Percentiles rank a stretch among this genome's conserved stretches.
phyloP scores from a whole-genome alignment of 805 yeast genomes.

The Kodamaea neixiangensis region DNA sequence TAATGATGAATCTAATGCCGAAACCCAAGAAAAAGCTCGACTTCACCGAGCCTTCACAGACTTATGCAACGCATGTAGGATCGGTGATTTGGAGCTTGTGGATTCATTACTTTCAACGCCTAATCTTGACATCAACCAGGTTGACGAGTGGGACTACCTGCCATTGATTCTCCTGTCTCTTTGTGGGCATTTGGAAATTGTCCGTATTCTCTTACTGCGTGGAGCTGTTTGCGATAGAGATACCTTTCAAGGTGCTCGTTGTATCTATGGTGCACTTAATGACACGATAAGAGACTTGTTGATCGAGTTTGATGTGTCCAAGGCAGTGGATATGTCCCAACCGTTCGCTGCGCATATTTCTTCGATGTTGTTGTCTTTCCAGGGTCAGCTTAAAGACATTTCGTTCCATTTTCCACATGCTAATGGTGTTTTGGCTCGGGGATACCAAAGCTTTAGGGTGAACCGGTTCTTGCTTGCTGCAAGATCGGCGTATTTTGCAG shows the following conservation, averaged over 20 bases:
- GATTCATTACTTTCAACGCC: constrained; percentile 54
- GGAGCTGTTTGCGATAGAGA: constrained; percentile 83
- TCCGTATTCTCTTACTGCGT: constrained; percentile 53
- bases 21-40: neutral
- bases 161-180: constrained; percentile 73
- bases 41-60: constrained; percentile 36
- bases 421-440: constrained; percentile 16
- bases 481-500: constrained; percentile 27
- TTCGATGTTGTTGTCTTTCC: constrained; percentile 36
- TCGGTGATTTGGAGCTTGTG: constrained; percentile 66
- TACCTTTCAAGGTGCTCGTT: constrained; percentile 75
- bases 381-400: constrained; percentile 34
- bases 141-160: constrained; percentile 74
- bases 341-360: constrained; percentile 76
- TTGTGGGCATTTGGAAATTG: constrained; percentile 73
- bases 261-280: constrained; percentile 76
- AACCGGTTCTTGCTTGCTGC: constrained; percentile 39
- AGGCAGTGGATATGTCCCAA: constrained; percentile 63
- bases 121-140: constrained; percentile 43
- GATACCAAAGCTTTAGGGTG: constrained; percentile 19
- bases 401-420: constrained; percentile 25
- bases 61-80: constrained; percentile 65
- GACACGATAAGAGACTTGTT: constrained; percentile 62
- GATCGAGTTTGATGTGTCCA: constrained; percentile 63
- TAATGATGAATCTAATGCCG: neutral